These are phyloP conservation scores for Pisolithus orientalis DNA, from an alignment of 768 basidiomycete genomes.

Conservation along the genomic window DNA sequence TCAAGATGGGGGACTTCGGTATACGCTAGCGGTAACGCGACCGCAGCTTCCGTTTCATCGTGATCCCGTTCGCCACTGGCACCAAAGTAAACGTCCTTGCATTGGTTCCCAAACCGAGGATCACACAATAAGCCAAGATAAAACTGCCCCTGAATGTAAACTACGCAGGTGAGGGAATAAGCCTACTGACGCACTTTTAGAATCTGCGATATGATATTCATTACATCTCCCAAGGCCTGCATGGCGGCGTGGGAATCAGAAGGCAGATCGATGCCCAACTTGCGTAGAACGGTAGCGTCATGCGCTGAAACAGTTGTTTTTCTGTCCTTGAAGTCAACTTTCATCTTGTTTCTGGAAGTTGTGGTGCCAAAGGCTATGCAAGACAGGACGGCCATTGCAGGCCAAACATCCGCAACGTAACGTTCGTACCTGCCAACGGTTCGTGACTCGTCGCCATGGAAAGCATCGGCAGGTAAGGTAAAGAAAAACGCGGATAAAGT, in stretches of 20 bases:
- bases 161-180: too few species aligned
- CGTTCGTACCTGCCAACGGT: conserved; percentile 6
- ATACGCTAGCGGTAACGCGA: neutral
- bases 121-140: conserved; percentile 6
- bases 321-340: neutral
- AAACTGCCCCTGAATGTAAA: conserved; percentile 1
- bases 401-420: conserved; percentile 10
- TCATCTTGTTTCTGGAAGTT: neutral
- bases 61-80: too few species aligned
- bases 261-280: conserved; percentile 20
- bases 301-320: conserved; percentile 7
- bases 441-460: neutral
- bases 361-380: neutral
- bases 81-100: neutral
- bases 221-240: conserved; percentile 4
- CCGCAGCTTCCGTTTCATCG: neutral
- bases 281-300: conserved; percentile 21
- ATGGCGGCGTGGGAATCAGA: conserved; percentile 9
- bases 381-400: conserved; percentile 7
- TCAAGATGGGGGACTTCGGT: neutral
- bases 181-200: conserved; percentile 13
- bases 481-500: conserved; percentile 15
- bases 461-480: conserved; percentile 1
- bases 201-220: conserved; percentile 17
- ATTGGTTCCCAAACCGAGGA: neutral